A percentile compares a stretch with the other conserved stretches of the same genome.
Evolutionary conservation across 176 grass and related monocot genomes (phyloP).

Genomic region (Oryza longistaminata): DNA sequence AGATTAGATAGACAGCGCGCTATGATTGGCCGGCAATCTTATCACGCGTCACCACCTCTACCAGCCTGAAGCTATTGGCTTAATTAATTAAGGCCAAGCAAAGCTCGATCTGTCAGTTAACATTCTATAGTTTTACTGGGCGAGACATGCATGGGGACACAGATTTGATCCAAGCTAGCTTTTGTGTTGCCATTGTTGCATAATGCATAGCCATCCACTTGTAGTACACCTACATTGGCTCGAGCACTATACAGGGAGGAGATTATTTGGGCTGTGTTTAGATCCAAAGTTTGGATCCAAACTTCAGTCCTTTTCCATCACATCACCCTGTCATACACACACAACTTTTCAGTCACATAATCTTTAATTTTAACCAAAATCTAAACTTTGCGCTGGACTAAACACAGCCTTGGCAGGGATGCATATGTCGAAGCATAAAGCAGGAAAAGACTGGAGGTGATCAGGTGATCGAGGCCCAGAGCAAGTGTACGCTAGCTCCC

Average conservation of each 20-base stretch:
- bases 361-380: too few species aligned
- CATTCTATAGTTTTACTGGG: not conserved
- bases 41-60: constrained; percentile 5
- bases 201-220: not conserved
- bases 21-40: constrained; percentile 11
- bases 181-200: not conserved
- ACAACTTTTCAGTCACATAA: too few species aligned
- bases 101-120: not conserved
- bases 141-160: not conserved
- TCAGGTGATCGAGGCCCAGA: not conserved
- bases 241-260: not conserved
- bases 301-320: too few species aligned
- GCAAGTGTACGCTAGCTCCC: too few species aligned
- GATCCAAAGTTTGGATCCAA: too few species aligned
- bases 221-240: not conserved
- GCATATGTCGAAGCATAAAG: constrained; percentile 4
- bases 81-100: not conserved
- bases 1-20: constrained; percentile 8
- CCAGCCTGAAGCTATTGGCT: not conserved
- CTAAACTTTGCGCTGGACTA: too few species aligned
- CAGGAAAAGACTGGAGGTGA: constrained; percentile 12
- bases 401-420: too few species aligned
- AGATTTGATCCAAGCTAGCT: not conserved
- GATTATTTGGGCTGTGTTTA: too few species aligned
- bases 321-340: too few species aligned